These are phyloP conservation scores for Colletotrichum coccodes DNA, from an alignment of 2,329 filamentous ascomycete genomes.

Conservation along the genomic window DNA sequence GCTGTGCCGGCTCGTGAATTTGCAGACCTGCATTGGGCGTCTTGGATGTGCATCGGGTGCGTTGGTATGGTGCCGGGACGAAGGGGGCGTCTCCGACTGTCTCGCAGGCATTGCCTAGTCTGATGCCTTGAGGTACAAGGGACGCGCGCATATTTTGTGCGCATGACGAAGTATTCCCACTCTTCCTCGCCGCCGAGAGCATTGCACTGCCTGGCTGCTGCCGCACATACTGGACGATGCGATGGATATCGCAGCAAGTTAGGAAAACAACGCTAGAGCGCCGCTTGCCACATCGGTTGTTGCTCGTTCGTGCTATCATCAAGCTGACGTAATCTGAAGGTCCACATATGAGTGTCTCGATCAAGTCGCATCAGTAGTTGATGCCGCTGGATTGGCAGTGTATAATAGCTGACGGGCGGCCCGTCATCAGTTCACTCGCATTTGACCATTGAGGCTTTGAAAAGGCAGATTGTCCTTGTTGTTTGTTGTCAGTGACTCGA, in stretches of 20 bases:
- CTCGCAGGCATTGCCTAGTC: conserved; percentile 28
- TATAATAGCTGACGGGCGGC: background rate
- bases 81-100: conserved; percentile 11
- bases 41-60: conserved; percentile 17
- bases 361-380: too few species aligned
- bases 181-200: conserved; percentile 16
- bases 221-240: background rate
- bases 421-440: background rate
- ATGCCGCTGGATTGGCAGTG: background rate
- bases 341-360: too few species aligned
- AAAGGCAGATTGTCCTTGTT: background rate
- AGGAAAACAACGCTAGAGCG: background rate
- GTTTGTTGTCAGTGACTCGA: conserved; percentile 7
- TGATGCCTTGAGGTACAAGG: conserved; percentile 18
- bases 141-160: conserved; percentile 14
- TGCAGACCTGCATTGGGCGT: conserved; percentile 26
- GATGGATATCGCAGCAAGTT: background rate
- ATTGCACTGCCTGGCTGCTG: conserved; percentile 17
- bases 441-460: background rate
- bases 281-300: background rate
- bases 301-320: background rate
- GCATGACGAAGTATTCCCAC: conserved; percentile 29
- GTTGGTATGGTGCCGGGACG: conserved; percentile 18
- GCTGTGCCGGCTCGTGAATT: conserved; percentile 18
- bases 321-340: too few species aligned